Conservation (phyloP, 2,329 filamentous ascomycete genomes). For the Sclerotinia glacialis region DNA sequence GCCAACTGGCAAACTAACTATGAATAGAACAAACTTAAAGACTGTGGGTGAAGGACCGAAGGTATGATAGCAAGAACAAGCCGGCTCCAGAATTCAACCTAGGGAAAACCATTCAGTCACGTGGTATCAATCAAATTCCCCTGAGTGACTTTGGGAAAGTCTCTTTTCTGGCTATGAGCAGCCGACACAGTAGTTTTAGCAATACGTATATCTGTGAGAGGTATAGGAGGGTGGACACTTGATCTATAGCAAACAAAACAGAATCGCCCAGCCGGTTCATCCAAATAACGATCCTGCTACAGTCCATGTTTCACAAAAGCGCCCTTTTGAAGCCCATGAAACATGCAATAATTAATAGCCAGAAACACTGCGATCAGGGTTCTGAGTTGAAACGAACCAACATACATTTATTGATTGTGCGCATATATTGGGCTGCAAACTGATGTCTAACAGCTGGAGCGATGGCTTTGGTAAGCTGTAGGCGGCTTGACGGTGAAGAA, state of each 20-base stretch:
- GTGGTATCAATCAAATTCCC: not conserved
- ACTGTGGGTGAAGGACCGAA: too few relatives aligned
- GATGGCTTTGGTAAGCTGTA: not conserved
- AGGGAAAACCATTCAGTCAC: not conserved
- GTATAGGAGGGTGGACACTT: not conserved
- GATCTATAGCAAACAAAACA: not conserved
- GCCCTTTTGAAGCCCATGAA: constrained; percentile 9
- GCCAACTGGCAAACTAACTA: not conserved
- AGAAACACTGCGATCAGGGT: not conserved
- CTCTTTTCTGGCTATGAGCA: not conserved
- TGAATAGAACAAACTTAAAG: too few relatives aligned
- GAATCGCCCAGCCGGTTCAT: constrained; percentile 13
- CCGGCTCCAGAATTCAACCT: not conserved
- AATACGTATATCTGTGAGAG: not conserved
- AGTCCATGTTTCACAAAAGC: constrained; percentile 11
- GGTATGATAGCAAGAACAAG: too few relatives aligned
- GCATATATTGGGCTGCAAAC: not conserved
- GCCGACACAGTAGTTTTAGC: not conserved
- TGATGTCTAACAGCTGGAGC: not conserved
- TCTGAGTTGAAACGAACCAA: constrained; percentile 4
- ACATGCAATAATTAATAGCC: constrained; percentile 13
- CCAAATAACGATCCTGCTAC: constrained; percentile 17
- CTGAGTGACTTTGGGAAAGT: not conserved
- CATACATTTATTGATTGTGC: not conserved
- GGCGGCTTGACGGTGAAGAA: not conserved